A percentile compares a stretch with the other conserved stretches of the same genome.
Conservation (phyloP, 345 rosid species). For the Sapria himalayana region DNA sequence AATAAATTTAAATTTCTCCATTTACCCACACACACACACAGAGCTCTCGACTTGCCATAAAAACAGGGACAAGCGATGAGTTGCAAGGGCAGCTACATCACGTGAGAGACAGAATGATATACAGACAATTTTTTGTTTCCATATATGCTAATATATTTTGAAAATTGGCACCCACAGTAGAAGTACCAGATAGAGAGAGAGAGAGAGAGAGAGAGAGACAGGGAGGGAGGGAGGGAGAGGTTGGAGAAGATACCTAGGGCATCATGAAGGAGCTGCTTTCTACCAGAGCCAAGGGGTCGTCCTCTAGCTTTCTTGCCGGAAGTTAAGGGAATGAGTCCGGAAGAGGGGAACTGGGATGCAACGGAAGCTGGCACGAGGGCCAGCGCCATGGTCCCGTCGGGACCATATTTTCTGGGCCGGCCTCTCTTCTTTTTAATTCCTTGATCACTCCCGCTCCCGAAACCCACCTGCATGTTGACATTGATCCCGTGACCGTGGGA, state of each 20-base stretch:
- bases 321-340: constrained; percentile 17
- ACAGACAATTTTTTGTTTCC: too few relatives aligned
- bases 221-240: too few relatives aligned
- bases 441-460: constrained; percentile 11
- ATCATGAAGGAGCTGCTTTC: constrained; percentile 31
- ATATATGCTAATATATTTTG: too few relatives aligned
- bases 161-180: too few relatives aligned
- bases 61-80: too few relatives aligned
- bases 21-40: too few relatives aligned
- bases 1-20: too few relatives aligned
- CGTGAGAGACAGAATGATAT: too few relatives aligned
- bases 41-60: too few relatives aligned
- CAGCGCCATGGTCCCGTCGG: constrained; percentile 33
- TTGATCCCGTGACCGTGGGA: constrained; percentile 12
- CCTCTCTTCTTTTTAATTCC: constrained; percentile 48
- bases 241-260: constrained; percentile 33
- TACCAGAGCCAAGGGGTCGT: constrained; percentile 65
- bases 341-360: constrained; percentile 5
- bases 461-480: constrained; percentile 13
- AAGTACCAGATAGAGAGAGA: too few relatives aligned
- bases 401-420: constrained; percentile 52
- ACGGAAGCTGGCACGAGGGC: constrained; percentile 11
- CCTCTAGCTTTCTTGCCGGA: constrained; percentile 52
- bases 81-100: too few relatives aligned
- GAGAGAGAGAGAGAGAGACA: too few relatives aligned